Evolutionary conservation across 2,329 filamentous ascomycete species (phyloP).

Genomic region (Zasmidium cellare): DNA sequence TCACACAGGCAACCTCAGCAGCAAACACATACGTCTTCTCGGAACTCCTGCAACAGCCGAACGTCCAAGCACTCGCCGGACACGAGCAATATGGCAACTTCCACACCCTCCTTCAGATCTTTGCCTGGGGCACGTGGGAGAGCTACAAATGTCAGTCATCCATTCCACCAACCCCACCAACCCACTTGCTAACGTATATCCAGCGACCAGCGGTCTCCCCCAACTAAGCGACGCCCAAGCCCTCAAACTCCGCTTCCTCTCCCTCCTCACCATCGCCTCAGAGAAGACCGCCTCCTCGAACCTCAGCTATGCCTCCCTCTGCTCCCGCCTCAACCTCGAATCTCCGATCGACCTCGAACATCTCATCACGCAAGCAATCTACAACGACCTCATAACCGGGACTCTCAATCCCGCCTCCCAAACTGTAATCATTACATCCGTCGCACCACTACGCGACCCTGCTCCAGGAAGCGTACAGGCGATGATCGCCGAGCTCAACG

Average conservation of each 20-base stretch:
- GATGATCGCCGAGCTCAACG: slow-evolving; percentile 67
- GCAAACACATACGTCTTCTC: slow-evolving; percentile 90
- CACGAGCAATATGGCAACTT: slow-evolving; percentile 64
- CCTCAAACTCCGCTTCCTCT: slow-evolving; percentile 86
- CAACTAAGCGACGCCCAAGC: slow-evolving; percentile 69
- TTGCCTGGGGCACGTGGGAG: slow-evolving; percentile 87
- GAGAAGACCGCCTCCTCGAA: slow-evolving; percentile 49
- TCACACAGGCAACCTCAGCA: slow-evolving; percentile 84
- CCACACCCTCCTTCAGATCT: slow-evolving; percentile 77
- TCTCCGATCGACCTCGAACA: slow-evolving; percentile 74
- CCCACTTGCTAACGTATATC: slow-evolving; percentile 20
- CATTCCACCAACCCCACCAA: not conserved
- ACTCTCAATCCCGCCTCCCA: slow-evolving; percentile 79
- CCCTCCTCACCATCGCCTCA: slow-evolving; percentile 77
- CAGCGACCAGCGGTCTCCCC: slow-evolving; percentile 61
- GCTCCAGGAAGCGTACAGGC: slow-evolving; percentile 68
- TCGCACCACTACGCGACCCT: slow-evolving; percentile 84
- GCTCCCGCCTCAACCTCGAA: slow-evolving; percentile 65
- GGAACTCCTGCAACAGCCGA: slow-evolving; percentile 80
- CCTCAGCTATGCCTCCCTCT: slow-evolving; percentile 73
- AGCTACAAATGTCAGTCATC: slow-evolving; percentile 64
- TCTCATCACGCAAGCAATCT: slow-evolving; percentile 83
- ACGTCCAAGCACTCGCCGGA: slow-evolving; percentile 70
- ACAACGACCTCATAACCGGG: slow-evolving; percentile 76
- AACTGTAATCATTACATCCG: slow-evolving; percentile 73